A percentile compares a stretch with the other conserved stretches of the same genome.
Evolutionary conservation across 345 rosid genomes (phyloP).

Genomic region (Euphorbia pulcherrima): DNA sequence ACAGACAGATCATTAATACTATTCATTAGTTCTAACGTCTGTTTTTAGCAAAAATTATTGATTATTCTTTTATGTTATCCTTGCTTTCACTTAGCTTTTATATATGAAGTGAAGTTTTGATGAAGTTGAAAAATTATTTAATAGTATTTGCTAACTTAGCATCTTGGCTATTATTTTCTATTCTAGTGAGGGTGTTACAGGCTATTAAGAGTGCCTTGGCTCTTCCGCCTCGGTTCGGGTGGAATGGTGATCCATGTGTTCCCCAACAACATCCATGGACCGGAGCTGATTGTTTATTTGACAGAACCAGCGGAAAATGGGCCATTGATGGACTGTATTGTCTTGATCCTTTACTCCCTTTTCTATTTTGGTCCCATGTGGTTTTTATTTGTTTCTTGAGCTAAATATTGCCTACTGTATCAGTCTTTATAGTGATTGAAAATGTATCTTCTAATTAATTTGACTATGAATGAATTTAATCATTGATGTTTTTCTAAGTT

Average conservation of each 20-base stretch:
- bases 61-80: not conserved
- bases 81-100: not conserved
- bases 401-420: not conserved
- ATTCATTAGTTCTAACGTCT: not conserved
- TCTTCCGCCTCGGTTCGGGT: slow-evolving; percentile 89
- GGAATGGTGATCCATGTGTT: slow-evolving; percentile 99
- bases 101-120: slow-evolving; percentile 5
- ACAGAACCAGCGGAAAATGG: slow-evolving; percentile 68
- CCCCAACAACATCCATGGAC: slow-evolving; percentile 99
- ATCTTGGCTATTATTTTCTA: slow-evolving; percentile 21
- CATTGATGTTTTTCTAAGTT: not conserved
- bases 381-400: not conserved
- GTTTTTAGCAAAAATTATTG: not conserved
- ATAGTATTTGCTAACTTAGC: slow-evolving; percentile 21
- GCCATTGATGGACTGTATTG: slow-evolving; percentile 94
- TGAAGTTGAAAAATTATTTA: slow-evolving; percentile 6
- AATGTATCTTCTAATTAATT: not conserved
- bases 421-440: not conserved
- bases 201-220: slow-evolving; percentile 60
- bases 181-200: slow-evolving; percentile 71
- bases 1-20: not conserved
- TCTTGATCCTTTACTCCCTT: slow-evolving; percentile 26
- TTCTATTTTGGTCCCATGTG: slow-evolving; percentile 12
- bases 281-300: slow-evolving; percentile 80
- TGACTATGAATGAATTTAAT: not conserved